Evolutionary conservation across 164 flowering plant genomes (phyloP).

Genomic region (Vitis rotundifolia): DNA sequence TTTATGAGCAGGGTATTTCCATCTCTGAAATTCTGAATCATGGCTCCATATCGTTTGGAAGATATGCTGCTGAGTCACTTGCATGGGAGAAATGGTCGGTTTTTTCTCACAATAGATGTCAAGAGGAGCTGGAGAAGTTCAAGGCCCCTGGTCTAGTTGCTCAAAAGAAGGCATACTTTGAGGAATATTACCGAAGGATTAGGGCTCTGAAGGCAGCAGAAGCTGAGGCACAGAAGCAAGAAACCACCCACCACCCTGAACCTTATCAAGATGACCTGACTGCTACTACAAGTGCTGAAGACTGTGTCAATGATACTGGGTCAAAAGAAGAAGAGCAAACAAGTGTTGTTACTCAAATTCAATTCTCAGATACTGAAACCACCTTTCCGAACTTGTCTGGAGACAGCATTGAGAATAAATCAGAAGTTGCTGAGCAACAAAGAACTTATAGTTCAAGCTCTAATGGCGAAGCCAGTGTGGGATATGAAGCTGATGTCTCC

Average conservation of each 20-base stretch:
- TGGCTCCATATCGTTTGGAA: constrained; percentile 40
- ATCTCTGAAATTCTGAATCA: constrained; percentile 25
- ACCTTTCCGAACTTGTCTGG: neutral
- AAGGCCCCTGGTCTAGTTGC: constrained; percentile 35
- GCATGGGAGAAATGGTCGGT: constrained; percentile 43
- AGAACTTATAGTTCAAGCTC: neutral
- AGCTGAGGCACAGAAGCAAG: constrained; percentile 18
- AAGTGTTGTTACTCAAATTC: neutral
- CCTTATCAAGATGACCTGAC: constrained; percentile 10
- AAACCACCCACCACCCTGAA: neutral
- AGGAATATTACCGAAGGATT: constrained; percentile 31
- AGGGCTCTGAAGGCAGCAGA: constrained; percentile 23
- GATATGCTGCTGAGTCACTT: constrained; percentile 29
- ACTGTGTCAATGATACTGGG: neutral
- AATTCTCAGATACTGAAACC: neutral
- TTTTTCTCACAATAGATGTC: constrained; percentile 30
- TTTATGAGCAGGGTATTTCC: constrained; percentile 18
- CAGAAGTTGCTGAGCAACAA: constrained; percentile 1
- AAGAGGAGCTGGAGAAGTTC: constrained; percentile 39
- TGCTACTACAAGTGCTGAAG: neutral
- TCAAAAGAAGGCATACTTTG: constrained; percentile 40
- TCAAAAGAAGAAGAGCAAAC: neutral
- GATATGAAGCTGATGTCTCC: neutral
- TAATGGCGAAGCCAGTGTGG: neutral
- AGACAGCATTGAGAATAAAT: neutral